phyloP scores from a whole-genome alignment of 345 rosid species.

The Excoecaria cochinchinensis region DNA sequence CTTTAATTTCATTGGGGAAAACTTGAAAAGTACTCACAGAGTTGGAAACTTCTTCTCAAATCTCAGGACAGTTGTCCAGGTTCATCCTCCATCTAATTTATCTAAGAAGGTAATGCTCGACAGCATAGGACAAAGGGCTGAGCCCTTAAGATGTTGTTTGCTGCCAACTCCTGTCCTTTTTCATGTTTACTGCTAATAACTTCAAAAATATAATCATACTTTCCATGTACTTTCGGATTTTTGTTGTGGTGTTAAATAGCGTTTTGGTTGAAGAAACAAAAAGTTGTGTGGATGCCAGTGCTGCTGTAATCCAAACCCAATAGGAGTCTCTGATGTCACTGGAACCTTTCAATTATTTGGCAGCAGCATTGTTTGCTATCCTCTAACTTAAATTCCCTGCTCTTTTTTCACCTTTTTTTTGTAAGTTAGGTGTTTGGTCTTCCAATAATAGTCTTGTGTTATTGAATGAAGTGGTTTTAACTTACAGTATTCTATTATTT shows the following conservation, averaged over 20 bases:
- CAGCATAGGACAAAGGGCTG: too few species aligned
- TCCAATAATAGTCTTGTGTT: background rate
- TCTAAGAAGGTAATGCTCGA: constrained; percentile 14
- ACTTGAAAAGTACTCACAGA: background rate
- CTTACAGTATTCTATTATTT: background rate
- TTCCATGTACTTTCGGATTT: background rate
- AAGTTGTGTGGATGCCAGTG: background rate
- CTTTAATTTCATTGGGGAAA: constrained; percentile 1
- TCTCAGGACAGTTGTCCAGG: background rate
- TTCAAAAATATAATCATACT: background rate
- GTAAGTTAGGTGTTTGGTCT: background rate
- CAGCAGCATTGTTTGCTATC: background rate
- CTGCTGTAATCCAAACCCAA: background rate
- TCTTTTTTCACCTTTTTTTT: background rate
- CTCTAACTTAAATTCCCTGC: background rate
- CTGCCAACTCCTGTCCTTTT: background rate
- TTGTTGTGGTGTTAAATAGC: background rate
- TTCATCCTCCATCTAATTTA: constrained; percentile 4
- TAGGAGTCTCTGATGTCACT: background rate
- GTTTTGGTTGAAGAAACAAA: background rate
- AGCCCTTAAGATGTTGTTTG: background rate
- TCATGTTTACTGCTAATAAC: background rate
- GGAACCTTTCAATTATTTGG: background rate
- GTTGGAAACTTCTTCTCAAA: background rate
- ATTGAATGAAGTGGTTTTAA: background rate